These are phyloP conservation scores for Cyclotella kingstonii DNA, from an alignment of 108 stramenopile genomes.

Conservation along the genomic window DNA sequence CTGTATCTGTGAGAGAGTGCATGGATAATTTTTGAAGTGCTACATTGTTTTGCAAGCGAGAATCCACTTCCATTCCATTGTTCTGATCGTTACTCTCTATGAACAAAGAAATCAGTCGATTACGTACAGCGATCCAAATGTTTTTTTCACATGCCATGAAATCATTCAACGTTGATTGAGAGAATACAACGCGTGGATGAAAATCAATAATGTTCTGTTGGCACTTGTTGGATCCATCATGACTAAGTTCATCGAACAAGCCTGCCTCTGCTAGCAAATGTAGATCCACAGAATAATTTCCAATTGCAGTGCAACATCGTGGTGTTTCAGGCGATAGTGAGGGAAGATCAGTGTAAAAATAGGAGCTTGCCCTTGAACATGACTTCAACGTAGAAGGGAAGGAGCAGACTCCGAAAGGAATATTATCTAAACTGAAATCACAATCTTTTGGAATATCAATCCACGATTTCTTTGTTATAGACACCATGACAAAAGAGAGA, in stretches of 20 bases:
- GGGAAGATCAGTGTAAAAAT: not conserved
- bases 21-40: constrained; percentile 47
- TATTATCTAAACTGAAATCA: constrained; percentile 82
- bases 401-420: constrained; percentile 87
- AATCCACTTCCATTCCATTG: constrained; percentile 16
- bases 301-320: constrained; percentile 73
- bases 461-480: constrained; percentile 39
- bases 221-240: too few relatives aligned
- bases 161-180: constrained; percentile 55
- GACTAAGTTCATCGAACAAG: constrained; percentile 45
- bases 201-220: constrained; percentile 28
- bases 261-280: constrained; percentile 75
- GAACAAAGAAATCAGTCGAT: constrained; percentile 61
- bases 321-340: constrained; percentile 16
- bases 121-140: constrained; percentile 71
- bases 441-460: constrained; percentile 57
- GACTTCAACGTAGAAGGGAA: constrained; percentile 7
- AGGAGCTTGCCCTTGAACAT: not conserved
- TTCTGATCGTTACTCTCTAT: constrained; percentile 22
- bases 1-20: constrained; percentile 40
- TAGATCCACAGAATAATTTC: constrained; percentile 68
- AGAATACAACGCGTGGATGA: constrained; percentile 45
- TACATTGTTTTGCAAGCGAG: constrained; percentile 22
- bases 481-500: not conserved
- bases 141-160: constrained; percentile 63